These are phyloP conservation scores for Chytridiales sp. DNA, from an alignment of 371 early-diverging fungal genomes.

Conservation along the genomic window DNA sequence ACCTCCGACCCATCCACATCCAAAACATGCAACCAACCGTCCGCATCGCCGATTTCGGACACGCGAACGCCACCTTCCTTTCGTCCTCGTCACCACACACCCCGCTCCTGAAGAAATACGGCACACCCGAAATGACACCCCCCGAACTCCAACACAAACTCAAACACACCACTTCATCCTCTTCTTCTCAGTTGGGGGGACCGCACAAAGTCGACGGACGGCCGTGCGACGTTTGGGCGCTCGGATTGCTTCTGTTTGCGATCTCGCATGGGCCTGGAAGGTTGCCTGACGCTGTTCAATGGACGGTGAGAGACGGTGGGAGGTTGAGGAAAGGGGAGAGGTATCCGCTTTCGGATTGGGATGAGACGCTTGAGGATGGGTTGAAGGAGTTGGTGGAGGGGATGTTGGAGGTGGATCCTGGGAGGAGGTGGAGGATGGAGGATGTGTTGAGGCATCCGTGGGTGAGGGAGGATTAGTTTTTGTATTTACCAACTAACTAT, in stretches of 20 bases:
- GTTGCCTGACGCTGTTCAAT: too few species aligned
- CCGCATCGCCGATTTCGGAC: conserved; percentile 22
- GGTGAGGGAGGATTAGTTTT: conserved; percentile 2
- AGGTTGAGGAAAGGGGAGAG: too few species aligned
- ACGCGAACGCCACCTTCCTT: conserved; percentile 9
- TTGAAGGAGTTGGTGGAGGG: background rate
- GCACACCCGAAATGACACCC: conserved; percentile 11
- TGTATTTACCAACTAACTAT: too few species aligned
- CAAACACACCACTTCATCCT: too few species aligned
- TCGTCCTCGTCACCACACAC: background rate
- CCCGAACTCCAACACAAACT: conserved; percentile 11
- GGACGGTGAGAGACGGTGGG: too few species aligned
- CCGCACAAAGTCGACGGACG: conserved; percentile 3
- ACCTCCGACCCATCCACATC: background rate
- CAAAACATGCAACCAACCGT: background rate
- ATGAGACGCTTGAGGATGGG: background rate
- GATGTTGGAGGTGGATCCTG: conserved; percentile 15
- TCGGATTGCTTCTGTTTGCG: conserved; percentile 17
- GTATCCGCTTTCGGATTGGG: too few species aligned
- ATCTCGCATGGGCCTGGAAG: conserved; percentile 10
- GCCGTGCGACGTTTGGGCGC: conserved; percentile 18
- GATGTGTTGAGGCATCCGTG: conserved; percentile 18
- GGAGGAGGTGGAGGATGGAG: conserved; percentile 1
- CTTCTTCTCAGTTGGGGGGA: too few species aligned
- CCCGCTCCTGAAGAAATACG: conserved; percentile 8